A percentile compares a stretch with the other conserved stretches of the same genome.
Conservation (phyloP, 1,139 yeast species). For the Geotrichum fermentans region DNA sequence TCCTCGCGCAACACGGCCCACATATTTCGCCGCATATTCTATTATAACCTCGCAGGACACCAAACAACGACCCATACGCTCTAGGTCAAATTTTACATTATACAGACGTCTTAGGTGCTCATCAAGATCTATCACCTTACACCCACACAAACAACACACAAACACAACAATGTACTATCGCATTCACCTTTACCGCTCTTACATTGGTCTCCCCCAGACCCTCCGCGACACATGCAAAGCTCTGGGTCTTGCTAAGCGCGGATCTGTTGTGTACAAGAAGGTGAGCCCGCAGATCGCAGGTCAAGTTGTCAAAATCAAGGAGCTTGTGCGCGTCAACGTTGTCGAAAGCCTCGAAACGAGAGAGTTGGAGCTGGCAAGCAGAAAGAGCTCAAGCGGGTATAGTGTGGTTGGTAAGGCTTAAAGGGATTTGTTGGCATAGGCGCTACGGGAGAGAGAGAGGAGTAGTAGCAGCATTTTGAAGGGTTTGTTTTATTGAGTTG, state of each 20-base stretch:
- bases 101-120: too few relatives aligned
- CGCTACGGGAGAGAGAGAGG: not conserved
- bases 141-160: too few relatives aligned
- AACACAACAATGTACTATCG: slow-evolving; percentile 55
- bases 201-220: slow-evolving; percentile 76
- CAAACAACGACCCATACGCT: too few relatives aligned
- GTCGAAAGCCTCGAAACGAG: slow-evolving; percentile 41
- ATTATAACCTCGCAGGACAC: too few relatives aligned
- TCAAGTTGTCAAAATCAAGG: slow-evolving; percentile 76
- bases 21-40: too few relatives aligned
- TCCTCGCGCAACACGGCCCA: too few relatives aligned
- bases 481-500: too few relatives aligned
- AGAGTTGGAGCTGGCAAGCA: slow-evolving; percentile 10
- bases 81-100: too few relatives aligned
- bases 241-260: slow-evolving; percentile 72
- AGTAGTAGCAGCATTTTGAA: too few relatives aligned
- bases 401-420: slow-evolving; percentile 10
- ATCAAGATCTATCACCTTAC: too few relatives aligned
- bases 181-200: slow-evolving; percentile 73
- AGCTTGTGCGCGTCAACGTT: slow-evolving; percentile 78
- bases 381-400: slow-evolving; percentile 18
- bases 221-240: slow-evolving; percentile 61
- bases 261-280: slow-evolving; percentile 65
- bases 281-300: slow-evolving; percentile 83
- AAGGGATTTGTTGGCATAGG: too few relatives aligned